Conservation (phyloP, 768 basidiomycete species). For the Agaricus subrufescens region DNA sequence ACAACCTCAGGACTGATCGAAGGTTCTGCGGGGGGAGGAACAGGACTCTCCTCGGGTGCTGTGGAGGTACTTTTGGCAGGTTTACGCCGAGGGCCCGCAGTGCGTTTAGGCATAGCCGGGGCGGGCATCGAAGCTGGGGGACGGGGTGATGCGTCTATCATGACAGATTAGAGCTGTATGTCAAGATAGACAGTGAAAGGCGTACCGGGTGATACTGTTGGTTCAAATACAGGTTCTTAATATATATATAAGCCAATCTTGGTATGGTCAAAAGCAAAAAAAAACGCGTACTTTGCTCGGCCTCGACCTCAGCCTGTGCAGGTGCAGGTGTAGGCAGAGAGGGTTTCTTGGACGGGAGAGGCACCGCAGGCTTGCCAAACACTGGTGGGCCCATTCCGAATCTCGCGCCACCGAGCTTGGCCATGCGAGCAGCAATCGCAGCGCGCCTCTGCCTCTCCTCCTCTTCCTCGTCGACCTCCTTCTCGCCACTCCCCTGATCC, state of each 20-base stretch:
- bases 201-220: neutral
- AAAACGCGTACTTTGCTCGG: conserved; percentile 1
- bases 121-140: conserved; percentile 62
- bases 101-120: conserved; percentile 66
- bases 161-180: neutral
- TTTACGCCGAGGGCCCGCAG: conserved; percentile 69
- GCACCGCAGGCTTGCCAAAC: conserved; percentile 47
- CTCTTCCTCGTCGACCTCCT: conserved; percentile 49
- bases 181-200: neutral
- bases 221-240: neutral
- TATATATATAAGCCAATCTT: neutral
- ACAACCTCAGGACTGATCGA: neutral
- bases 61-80: conserved; percentile 18
- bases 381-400: conserved; percentile 77
- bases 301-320: neutral
- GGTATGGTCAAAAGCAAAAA: too few species aligned
- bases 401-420: conserved; percentile 81
- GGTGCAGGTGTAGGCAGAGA: conserved; percentile 9
- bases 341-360: conserved; percentile 23
- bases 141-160: conserved; percentile 24
- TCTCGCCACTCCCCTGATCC: conserved; percentile 23
- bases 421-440: conserved; percentile 90
- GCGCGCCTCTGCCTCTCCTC: conserved; percentile 79
- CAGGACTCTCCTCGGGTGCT: conserved; percentile 1
- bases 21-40: neutral